phyloP scores from a whole-genome alignment of 768 basidiomycete species.

The Auricularia cornea region DNA sequence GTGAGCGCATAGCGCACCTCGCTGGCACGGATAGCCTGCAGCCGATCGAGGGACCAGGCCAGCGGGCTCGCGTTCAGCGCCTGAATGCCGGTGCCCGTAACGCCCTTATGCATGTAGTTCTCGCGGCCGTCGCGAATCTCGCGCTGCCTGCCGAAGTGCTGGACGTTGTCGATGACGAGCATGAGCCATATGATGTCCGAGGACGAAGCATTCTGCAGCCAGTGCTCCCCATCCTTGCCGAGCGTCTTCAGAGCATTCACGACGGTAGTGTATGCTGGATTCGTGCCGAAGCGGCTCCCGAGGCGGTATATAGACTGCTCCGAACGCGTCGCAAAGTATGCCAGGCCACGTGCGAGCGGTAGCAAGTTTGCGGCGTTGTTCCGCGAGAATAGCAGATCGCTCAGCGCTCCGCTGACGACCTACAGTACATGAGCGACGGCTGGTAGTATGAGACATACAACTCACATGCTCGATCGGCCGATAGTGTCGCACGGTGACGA shows the following conservation, averaged over 20 bases:
- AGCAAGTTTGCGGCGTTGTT: neutral
- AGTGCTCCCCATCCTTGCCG: neutral
- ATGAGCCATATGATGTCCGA: neutral
- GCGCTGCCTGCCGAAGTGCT: constrained; percentile 19
- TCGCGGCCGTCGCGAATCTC: constrained; percentile 23
- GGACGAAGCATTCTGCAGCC: neutral
- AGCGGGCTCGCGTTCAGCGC: no score
- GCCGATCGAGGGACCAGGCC: no score
- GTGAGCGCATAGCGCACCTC: no score
- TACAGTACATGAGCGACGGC: neutral
- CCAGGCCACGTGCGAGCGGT: neutral
- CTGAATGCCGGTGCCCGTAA: no score
- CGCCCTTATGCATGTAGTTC: constrained; percentile 21
- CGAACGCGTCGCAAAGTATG: neutral
- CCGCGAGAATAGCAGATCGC: neutral
- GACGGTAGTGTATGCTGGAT: neutral
- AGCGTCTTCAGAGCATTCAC: neutral
- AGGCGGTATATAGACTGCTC: neutral
- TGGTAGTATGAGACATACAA: neutral
- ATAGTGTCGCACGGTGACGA: no score
- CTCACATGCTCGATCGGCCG: neutral
- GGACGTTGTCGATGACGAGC: constrained; percentile 16
- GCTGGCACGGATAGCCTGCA: no score
- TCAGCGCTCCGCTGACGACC: neutral
- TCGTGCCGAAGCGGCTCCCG: neutral